These are phyloP conservation scores for Apophysomyces elegans DNA, from an alignment of 371 early-diverging fungal species.

Conservation along the genomic window DNA sequence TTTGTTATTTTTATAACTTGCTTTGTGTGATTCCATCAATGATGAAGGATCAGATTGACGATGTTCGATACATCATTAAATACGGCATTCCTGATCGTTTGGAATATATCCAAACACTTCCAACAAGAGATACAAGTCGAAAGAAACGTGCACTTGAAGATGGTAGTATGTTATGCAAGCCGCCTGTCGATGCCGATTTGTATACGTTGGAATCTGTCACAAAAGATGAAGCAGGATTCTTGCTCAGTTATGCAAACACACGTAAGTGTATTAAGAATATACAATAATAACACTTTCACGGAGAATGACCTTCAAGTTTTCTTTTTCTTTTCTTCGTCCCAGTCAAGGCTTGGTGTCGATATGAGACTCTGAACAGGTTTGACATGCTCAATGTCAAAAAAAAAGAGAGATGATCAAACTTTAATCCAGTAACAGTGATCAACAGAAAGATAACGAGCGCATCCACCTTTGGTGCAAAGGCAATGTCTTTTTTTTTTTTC, in stretches of 20 bases:
- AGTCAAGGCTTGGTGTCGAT: slow-evolving; percentile 5
- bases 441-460: not conserved
- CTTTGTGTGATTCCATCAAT: too few species aligned
- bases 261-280: not conserved
- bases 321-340: not conserved
- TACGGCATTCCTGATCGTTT: not conserved
- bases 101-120: not conserved
- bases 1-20: not conserved
- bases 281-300: not conserved
- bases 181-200: not conserved
- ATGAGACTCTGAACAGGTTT: not conserved
- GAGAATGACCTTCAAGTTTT: not conserved
- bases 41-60: not conserved
- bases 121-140: not conserved
- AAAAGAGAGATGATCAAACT: not conserved
- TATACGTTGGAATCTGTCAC: not conserved
- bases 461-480: slow-evolving; percentile 3
- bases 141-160: slow-evolving; percentile 2
- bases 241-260: slow-evolving; percentile 4
- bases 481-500: not conserved
- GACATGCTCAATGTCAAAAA: not conserved
- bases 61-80: not conserved
- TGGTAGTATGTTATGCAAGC: not conserved
- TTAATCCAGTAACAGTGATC: not conserved
- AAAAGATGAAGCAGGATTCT: not conserved